Conservation (phyloP, 345 rosid genomes). For the Turnera subulata region DNA sequence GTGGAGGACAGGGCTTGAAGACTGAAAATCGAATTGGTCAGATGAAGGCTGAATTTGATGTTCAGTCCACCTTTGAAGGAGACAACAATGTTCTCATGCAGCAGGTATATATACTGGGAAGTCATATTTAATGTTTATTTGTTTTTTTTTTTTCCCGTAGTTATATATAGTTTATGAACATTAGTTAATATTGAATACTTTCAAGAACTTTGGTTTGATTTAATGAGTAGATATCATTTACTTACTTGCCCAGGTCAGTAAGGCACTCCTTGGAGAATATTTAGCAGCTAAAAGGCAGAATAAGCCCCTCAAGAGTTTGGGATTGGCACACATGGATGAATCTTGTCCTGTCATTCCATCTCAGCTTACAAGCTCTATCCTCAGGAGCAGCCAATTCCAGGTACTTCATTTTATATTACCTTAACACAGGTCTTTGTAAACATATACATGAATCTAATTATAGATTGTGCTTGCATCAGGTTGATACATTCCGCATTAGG, state of each 20-base stretch:
- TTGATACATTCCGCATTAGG: constrained; percentile 59
- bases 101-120: no score
- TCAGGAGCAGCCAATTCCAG: constrained; percentile 73
- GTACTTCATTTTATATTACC: constrained; percentile 33
- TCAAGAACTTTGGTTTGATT: no score
- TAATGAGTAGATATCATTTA: no score
- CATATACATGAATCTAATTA: neutral
- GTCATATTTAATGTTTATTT: no score
- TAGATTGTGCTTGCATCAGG: constrained; percentile 47
- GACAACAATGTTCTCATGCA: constrained; percentile 92
- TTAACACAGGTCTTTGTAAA: neutral
- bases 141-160: no score
- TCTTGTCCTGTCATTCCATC: constrained; percentile 60
- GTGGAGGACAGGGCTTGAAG: constrained; percentile 94
- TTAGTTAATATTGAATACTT: no score
- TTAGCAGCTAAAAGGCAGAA: constrained; percentile 58
- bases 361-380: constrained; percentile 59
- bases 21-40: constrained; percentile 88
- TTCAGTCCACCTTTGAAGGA: constrained; percentile 91
- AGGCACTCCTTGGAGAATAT: constrained; percentile 82
- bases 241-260: no score
- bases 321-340: constrained; percentile 80
- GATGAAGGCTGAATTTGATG: constrained; percentile 79
- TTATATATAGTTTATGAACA: no score
- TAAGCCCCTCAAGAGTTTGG: constrained; percentile 60